Evolutionary conservation across 257 asterid genomes (phyloP).

Genomic region (Nicotiana attenuata): DNA sequence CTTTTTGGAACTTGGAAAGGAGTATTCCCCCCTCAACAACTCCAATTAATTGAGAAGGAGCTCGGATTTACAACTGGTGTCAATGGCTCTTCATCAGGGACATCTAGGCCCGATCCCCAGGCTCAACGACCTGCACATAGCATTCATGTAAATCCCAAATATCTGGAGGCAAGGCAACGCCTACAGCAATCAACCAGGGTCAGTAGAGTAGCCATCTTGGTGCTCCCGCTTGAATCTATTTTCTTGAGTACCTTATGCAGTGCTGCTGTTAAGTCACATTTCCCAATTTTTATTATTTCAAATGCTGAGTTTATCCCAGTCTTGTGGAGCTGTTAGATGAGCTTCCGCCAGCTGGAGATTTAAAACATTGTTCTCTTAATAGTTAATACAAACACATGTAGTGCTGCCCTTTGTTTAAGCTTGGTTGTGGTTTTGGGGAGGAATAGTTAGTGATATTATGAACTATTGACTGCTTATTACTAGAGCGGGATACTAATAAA

Average conservation of each 20-base stretch:
- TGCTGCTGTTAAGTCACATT: not conserved
- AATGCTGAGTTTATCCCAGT: not conserved
- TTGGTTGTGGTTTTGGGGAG: not conserved
- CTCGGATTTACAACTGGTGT: constrained; percentile 63
- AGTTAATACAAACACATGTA: not conserved
- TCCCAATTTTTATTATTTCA: not conserved
- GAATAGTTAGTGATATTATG: not conserved
- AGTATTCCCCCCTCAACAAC: constrained; percentile 70
- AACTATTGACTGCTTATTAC: not conserved
- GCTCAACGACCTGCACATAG: constrained; percentile 74
- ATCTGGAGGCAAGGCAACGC: constrained; percentile 83
- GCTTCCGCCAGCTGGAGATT: not conserved
- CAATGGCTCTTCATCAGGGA: constrained; percentile 59
- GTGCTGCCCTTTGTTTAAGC: not conserved
- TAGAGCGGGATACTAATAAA: not conserved
- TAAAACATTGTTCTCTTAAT: not conserved
- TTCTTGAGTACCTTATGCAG: not conserved
- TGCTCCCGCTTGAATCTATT: not conserved
- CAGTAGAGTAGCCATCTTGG: constrained; percentile 22
- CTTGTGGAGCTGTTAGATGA: not conserved
- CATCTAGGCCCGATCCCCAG: constrained; percentile 53
- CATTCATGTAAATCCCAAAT: constrained; percentile 90
- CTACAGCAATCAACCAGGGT: constrained; percentile 67
- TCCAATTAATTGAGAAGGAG: constrained; percentile 74
- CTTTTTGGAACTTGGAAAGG: constrained; percentile 97